Evolutionary conservation across 2,329 filamentous ascomycete species (phyloP), one percentile per base, ranked within the genome.

Genomic region (Diaporthe batatas): DNA sequence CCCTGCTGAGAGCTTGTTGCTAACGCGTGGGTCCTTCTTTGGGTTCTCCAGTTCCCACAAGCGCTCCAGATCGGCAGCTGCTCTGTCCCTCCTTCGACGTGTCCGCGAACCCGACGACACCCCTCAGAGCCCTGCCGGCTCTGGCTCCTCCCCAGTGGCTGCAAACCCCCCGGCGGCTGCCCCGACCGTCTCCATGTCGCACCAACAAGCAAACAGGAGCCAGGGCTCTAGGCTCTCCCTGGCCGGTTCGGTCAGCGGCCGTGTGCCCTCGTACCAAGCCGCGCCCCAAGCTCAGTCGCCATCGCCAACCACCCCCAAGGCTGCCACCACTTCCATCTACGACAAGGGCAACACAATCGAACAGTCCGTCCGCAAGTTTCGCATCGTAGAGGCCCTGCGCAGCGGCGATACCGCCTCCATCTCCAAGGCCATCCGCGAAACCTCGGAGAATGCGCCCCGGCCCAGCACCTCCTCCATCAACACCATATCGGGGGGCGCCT

Each of bases 361-460:
- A 80, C 95, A 98, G 82, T 98, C 96, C 0, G 94, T 99, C 69
- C 91, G 93, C 80, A 95, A 97, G 76, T 99, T 99, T 83, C 92
- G 95, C 76, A 91, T 98, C 59, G 98, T 98, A 80, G 96, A 98
- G 84, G 93, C 95, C 54, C 86, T 99, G 76, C 91, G 96, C 76
- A 96, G 90, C 81, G 96, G 96, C 70, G 96, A 99, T 81, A 97
- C 94, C 0, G 92, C 92, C 18, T 94, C 93, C 49, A 98, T 99
- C 78, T 94, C 94, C 39, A 96, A 92, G 80, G 93, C 93, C 1
- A 93, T 98, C 76, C 89, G 92, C 74, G 93, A 95, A 74, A 89
- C 88, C 53, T 82, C 85, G 73, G 85, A 90, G 69, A 82, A 34
- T 4, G 68, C 47, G 3, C 82, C 87, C 65, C 84, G 90, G 82